Evolutionary conservation across 345 rosid genomes (phyloP).

Genomic region (Eutrema heterophyllum): DNA sequence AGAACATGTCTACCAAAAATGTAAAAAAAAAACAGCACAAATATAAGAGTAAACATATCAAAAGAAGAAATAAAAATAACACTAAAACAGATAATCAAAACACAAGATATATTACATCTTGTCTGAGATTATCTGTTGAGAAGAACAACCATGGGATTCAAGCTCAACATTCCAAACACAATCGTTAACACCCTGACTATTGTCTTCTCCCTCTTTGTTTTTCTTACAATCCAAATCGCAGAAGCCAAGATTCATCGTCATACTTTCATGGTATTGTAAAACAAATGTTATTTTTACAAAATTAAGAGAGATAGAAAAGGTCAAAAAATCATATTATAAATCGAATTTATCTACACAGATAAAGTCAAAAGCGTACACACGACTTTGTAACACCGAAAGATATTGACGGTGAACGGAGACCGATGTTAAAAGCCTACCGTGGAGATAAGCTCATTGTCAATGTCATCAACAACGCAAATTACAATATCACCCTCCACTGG

Average conservation of each 20-base stretch:
- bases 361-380: conserved; percentile 29
- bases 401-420: conserved; percentile 45
- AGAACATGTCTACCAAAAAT: not conserved
- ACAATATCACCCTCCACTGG: conserved; percentile 58
- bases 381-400: conserved; percentile 38
- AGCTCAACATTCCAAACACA: not conserved
- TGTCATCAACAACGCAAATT: conserved; percentile 42
- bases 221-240: not conserved
- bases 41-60: not conserved
- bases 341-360: conserved; percentile 24
- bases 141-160: not conserved
- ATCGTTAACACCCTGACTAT: not conserved
- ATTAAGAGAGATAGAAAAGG: not conserved
- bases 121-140: not conserved
- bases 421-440: conserved; percentile 33
- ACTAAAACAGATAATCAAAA: not conserved
- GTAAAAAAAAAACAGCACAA: not conserved
- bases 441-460: conserved; percentile 42
- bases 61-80: not conserved
- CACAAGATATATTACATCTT: not conserved
- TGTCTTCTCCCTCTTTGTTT: conserved; percentile 10
- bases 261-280: conserved; percentile 20
- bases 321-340: not conserved
- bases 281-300: not conserved
- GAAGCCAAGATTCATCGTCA: conserved; percentile 24